Evolutionary conservation across 106 monocot species (phyloP).

Genomic region (Dioscorea dumetorum): DNA sequence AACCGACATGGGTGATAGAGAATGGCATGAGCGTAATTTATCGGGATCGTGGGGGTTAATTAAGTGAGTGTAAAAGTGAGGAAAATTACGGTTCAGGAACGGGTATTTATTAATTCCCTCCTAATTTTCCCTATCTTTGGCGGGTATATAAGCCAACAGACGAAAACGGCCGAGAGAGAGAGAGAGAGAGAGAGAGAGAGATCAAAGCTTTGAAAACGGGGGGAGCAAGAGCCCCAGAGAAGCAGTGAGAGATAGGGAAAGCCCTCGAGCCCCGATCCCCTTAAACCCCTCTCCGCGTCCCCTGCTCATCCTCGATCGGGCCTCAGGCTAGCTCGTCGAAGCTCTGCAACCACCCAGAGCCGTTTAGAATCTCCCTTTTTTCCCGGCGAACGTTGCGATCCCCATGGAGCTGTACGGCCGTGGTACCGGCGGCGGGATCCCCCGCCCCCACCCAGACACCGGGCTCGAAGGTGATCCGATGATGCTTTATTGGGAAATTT

Average conservation of each 20-base stretch:
- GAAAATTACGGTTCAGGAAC: neutral
- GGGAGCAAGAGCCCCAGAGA: neutral
- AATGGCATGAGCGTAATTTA: neutral
- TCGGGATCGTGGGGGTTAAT: neutral
- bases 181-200: conserved; percentile 3
- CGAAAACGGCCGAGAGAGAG: conserved; percentile 5
- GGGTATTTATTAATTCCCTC: neutral
- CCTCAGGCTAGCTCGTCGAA: neutral
- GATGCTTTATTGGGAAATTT: neutral
- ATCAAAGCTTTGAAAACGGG: conserved; percentile 11
- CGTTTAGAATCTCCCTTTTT: conserved; percentile 3
- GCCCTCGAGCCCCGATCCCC: neutral
- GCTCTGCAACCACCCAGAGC: conserved; percentile 3
- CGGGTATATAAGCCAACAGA: conserved; percentile 36
- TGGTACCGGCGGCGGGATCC: conserved; percentile 11
- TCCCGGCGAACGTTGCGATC: neutral
- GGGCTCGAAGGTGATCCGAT: conserved; percentile 54
- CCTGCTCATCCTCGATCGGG: neutral
- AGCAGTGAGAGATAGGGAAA: neutral
- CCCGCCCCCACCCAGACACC: conserved; percentile 22
- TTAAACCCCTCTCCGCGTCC: neutral
- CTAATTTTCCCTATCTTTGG: conserved; percentile 15
- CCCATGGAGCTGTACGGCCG: conserved; percentile 24
- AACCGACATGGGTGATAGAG: too few species aligned
- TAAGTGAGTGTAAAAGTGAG: neutral